Conservation (phyloP, 345 rosid genomes). For the Ceriops zippeliana region DNA sequence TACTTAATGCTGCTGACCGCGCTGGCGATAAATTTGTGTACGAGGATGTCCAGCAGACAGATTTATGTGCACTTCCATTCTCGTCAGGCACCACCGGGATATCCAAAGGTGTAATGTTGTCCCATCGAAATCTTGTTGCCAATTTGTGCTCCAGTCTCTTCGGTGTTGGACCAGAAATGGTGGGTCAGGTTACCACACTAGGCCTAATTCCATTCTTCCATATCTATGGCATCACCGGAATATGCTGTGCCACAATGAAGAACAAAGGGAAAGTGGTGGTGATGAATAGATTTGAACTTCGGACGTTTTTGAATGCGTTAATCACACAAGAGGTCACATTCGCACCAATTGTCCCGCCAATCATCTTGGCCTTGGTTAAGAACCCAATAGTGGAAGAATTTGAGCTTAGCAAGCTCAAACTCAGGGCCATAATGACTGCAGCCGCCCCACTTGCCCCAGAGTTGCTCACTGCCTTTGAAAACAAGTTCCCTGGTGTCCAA, state of each 20-base stretch:
- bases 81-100: constrained; percentile 95
- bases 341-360: constrained; percentile 92
- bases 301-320: constrained; percentile 65
- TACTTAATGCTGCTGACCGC: constrained; percentile 73
- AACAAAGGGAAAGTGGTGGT: constrained; percentile 93
- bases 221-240: constrained; percentile 81
- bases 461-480: constrained; percentile 57
- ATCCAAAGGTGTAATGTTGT: constrained; percentile 88
- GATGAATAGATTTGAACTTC: constrained; percentile 65
- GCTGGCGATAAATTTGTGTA: constrained; percentile 25
- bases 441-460: constrained; percentile 93
- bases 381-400: constrained; percentile 80
- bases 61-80: constrained; percentile 93
- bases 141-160: constrained; percentile 83
- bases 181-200: constrained; percentile 61
- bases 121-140: constrained; percentile 79
- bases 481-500: constrained; percentile 71
- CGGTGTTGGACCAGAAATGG: constrained; percentile 60
- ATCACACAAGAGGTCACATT: constrained; percentile 71
- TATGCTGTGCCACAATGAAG: constrained; percentile 75
- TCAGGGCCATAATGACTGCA: constrained; percentile 78
- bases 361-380: constrained; percentile 71
- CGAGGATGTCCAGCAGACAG: constrained; percentile 50
- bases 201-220: constrained; percentile 94
- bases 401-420: constrained; percentile 74